Base-by-base conservation (phyloP, 495 filamentous ascomycete genomes). In the Penicillium roqueforti region DNA sequence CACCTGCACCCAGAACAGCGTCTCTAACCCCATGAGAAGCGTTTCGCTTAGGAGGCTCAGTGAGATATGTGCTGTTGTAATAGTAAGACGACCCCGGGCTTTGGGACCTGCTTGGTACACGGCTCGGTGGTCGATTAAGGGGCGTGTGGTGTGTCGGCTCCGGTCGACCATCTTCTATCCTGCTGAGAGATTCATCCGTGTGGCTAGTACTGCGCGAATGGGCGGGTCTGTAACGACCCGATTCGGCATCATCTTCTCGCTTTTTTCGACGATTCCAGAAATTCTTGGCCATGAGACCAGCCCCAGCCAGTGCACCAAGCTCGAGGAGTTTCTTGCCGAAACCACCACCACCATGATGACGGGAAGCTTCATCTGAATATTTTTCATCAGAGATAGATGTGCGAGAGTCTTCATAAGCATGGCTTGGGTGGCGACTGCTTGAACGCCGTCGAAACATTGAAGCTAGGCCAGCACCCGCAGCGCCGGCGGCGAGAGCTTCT, bases 271-370 rank as follows among this genome's bases (percentile, higher is more conserved):
- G 76, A 56, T 83, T 83, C 58, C 84, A 80, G 52, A 84, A 77
- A 36, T 74, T 85, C 60, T 83, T 86, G 10, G 83, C 80, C 18
- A 91, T 67, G 16, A 81, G 78, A 18, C 80, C 82, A 36, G 79
- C 87, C 22, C 87, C 91, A 10, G 84, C 67, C 13, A 84, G 71
- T 1, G 86, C 90, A 13, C 82, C 85, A 23, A 83, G 79, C 51
- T 82, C 84, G 8, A 91, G 60, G 0, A 93, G 48, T 51, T 80
- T 83, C 61, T 86, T 81, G 59, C 83, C 80, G 69, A 85, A 80
- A 11, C 84, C 82, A 10, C 81, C 78, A 34, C 54, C 50, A 16
- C 46, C 46, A 29, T 54, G 23, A 11, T 53, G 61, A 48, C 73
- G 63, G 41, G 75, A 64, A 20, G 51, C 58, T 40, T 76, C 75